A percentile compares a stretch with the other conserved stretches of the same genome.
These are phyloP conservation scores for Backusella australiensis DNA, from an alignment of 192 early-diverging fungal species.

Conservation along the genomic window DNA sequence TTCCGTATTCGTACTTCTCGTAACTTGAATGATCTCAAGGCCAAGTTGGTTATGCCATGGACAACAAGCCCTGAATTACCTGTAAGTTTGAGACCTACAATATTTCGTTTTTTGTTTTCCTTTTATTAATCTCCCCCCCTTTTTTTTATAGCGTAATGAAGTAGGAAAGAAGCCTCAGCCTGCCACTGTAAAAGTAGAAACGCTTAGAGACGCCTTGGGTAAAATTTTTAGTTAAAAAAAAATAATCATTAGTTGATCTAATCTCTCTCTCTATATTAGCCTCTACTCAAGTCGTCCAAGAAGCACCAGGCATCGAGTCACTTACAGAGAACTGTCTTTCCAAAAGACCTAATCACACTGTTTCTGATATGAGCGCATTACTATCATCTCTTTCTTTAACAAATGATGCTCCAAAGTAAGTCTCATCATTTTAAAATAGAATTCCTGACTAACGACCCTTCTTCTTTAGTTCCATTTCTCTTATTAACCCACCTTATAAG, in stretches of 20 bases:
- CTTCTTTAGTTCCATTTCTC: neutral
- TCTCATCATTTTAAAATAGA: neutral
- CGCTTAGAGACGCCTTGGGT: conserved; percentile 9
- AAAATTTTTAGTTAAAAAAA: neutral
- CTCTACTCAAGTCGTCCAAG: neutral
- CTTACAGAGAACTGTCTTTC: neutral
- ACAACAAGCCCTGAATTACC: conserved; percentile 13
- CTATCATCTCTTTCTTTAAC: neutral
- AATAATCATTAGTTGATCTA: neutral
- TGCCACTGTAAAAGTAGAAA: conserved; percentile 6
- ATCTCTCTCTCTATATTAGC: neutral
- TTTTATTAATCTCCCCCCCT: neutral
- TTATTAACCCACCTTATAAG: conserved; percentile 13
- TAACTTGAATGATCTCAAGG: conserved; percentile 28
- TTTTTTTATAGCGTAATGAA: conserved; percentile 7
- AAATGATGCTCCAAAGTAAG: neutral
- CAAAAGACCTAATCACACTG: conserved; percentile 1
- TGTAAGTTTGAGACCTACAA: neutral
- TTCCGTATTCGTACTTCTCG: conserved; percentile 34
- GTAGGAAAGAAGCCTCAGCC: neutral
- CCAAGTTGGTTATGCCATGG: conserved; percentile 27
- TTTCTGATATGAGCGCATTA: neutral
- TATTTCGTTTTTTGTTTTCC: neutral
- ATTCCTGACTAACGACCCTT: neutral
- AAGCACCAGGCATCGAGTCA: neutral